These are phyloP conservation scores for Microstegium vimineum DNA, from an alignment of 176 grass and related monocot genomes.

Conservation along the genomic window DNA sequence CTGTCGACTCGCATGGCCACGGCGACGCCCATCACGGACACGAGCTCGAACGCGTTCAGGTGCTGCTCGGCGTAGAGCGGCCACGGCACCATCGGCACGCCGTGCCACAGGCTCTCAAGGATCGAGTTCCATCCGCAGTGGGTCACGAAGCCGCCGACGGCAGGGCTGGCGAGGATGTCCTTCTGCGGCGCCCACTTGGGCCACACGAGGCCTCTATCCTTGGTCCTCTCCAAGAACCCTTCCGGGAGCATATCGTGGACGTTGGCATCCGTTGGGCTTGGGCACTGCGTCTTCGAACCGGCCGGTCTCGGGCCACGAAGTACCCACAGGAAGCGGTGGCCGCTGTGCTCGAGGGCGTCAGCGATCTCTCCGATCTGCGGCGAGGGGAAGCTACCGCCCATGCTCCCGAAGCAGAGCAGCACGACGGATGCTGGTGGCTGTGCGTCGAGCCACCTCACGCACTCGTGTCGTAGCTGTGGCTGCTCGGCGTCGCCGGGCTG, in stretches of 20 bases:
- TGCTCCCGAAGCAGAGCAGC: slow-evolving; percentile 44
- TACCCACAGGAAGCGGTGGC: slow-evolving; percentile 45
- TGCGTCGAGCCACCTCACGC: slow-evolving; percentile 37
- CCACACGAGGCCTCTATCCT: slow-evolving; percentile 27
- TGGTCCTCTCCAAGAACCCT: slow-evolving; percentile 38
- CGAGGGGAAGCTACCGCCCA: not conserved
- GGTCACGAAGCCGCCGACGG: slow-evolving; percentile 52
- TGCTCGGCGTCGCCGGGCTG: not conserved
- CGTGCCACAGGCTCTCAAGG: slow-evolving; percentile 49
- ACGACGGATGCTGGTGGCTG: slow-evolving; percentile 34
- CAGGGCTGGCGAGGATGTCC: slow-evolving; percentile 26
- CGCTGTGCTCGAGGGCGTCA: slow-evolving; percentile 35
- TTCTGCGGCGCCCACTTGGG: slow-evolving; percentile 39
- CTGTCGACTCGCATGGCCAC: slow-evolving; percentile 11
- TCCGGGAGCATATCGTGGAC: slow-evolving; percentile 8
- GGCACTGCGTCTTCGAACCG: too few species aligned
- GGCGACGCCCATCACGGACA: slow-evolving; percentile 16
- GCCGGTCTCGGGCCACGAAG: not conserved
- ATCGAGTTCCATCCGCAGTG: slow-evolving; percentile 72
- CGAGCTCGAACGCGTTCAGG: slow-evolving; percentile 49
- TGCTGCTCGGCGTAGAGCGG: slow-evolving; percentile 59
- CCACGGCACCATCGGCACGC: slow-evolving; percentile 42
- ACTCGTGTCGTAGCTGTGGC: slow-evolving; percentile 30
- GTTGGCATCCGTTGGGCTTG: not conserved
- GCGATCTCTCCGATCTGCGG: slow-evolving; percentile 19